Evolutionary conservation across 2,329 filamentous ascomycete species (phyloP).

Genomic region (Alternaria incomplexa): DNA sequence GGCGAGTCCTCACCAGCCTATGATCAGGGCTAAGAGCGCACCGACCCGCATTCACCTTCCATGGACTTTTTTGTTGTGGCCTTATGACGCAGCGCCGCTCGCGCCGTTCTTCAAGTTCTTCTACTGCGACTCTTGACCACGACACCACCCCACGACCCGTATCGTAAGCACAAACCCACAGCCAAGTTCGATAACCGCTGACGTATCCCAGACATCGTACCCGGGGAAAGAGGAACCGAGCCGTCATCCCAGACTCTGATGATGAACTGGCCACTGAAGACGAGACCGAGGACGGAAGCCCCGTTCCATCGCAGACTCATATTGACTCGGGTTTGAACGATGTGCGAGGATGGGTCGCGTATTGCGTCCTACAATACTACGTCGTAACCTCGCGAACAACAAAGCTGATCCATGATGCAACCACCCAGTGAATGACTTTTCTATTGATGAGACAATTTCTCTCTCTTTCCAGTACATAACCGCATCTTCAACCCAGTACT

Average conservation of each 20-base stretch:
- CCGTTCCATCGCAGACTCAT: not conserved
- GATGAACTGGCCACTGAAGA: not conserved
- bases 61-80: not conserved
- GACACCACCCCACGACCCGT: not conserved
- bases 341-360: not conserved
- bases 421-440: not conserved
- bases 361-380: not conserved
- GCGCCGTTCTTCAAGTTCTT: not conserved
- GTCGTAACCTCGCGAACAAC: not conserved
- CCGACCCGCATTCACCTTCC: not conserved
- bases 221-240: not conserved
- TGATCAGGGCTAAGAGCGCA: not conserved
- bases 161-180: not conserved
- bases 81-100: not conserved
- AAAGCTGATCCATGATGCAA: not conserved
- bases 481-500: not conserved
- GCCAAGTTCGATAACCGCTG: fast-evolving
- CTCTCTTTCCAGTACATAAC: not conserved
- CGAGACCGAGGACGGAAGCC: not conserved
- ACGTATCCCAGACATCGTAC: fast-evolving
- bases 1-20: not conserved
- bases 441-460: not conserved
- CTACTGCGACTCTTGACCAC: not conserved
- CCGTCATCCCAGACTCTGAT: not conserved
- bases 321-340: too few relatives aligned